Evolutionary conservation across 495 filamentous ascomycete genomes (phyloP).

Genomic region (Annulohypoxylon maeteangense): DNA sequence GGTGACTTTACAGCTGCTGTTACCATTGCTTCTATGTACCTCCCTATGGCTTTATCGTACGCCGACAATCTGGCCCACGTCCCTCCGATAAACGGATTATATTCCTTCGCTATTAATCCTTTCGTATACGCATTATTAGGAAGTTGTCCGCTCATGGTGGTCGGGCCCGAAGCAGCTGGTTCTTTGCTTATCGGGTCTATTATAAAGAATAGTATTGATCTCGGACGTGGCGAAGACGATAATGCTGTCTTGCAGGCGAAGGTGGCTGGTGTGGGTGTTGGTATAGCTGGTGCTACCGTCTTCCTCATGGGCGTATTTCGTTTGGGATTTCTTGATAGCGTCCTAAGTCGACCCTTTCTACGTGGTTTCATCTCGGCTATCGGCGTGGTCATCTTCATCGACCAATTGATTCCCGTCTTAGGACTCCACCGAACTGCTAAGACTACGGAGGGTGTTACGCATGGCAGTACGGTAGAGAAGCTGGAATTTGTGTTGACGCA

Average conservation of each 20-base stretch:
- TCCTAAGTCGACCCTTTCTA: slow-evolving; percentile 90
- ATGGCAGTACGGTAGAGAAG: slow-evolving; percentile 88
- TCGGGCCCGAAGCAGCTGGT: slow-evolving; percentile 94
- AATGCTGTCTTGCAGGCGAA: slow-evolving; percentile 76
- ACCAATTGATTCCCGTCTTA: slow-evolving; percentile 91
- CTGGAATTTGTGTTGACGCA: slow-evolving; percentile 80
- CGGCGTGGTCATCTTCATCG: slow-evolving; percentile 93
- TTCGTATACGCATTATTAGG: slow-evolving; percentile 89
- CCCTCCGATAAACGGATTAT: slow-evolving; percentile 94
- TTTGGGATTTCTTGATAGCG: slow-evolving; percentile 94
- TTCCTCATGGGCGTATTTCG: slow-evolving; percentile 83
- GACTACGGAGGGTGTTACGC: slow-evolving; percentile 66
- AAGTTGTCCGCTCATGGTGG: slow-evolving; percentile 90
- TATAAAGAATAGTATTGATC: slow-evolving; percentile 78
- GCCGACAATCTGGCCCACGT: slow-evolving; percentile 95
- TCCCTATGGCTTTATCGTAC: slow-evolving; percentile 94
- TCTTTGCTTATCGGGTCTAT: slow-evolving; percentile 89
- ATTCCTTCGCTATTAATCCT: slow-evolving; percentile 92
- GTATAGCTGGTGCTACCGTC: slow-evolving; percentile 86
- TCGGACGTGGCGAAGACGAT: slow-evolving; percentile 74
- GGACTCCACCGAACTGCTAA: slow-evolving; percentile 75
- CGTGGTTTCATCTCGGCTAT: slow-evolving; percentile 97
- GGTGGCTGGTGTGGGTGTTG: slow-evolving; percentile 89
- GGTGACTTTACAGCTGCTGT: slow-evolving; percentile 89
- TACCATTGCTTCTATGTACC: slow-evolving; percentile 96